These are phyloP conservation scores for Mortierella antarctica DNA, from an alignment of 192 early-diverging fungal genomes.

Conservation along the genomic window DNA sequence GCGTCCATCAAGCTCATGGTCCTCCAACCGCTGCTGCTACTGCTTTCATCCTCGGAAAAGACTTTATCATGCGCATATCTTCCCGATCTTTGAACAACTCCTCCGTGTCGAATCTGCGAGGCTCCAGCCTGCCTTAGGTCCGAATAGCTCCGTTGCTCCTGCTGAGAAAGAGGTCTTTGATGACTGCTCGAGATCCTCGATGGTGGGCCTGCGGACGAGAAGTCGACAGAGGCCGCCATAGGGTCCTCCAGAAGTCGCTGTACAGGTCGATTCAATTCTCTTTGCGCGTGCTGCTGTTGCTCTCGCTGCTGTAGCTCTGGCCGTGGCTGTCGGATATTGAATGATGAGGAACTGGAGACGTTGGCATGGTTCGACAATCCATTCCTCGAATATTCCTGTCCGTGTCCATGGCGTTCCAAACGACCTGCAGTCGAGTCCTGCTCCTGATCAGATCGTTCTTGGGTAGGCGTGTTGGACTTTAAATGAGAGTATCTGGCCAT, in stretches of 20 bases:
- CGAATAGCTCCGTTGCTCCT: conserved; percentile 17
- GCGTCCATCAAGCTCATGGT: not conserved
- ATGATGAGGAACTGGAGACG: not conserved
- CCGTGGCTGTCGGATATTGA: not conserved
- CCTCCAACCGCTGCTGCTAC: conserved; percentile 8
- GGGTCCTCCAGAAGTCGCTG: not conserved
- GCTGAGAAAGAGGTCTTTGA: conserved; percentile 27
- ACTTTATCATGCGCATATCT: conserved; percentile 14
- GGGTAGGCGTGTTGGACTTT: conserved; percentile 12
- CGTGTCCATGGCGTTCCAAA: no score
- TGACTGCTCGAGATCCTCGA: not conserved
- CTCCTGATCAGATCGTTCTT: conserved; percentile 4
- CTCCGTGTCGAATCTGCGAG: conserved; percentile 4
- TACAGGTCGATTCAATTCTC: not conserved
- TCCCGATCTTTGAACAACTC: conserved; percentile 7
- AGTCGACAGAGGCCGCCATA: conserved; percentile 10
- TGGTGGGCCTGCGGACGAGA: not conserved
- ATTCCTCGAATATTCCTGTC: no score
- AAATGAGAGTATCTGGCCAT: conserved; percentile 29
- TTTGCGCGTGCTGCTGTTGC: conserved; percentile 2
- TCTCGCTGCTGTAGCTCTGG: not conserved
- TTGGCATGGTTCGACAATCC: not conserved
- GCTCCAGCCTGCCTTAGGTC: not conserved
- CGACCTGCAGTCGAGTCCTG: not conserved
- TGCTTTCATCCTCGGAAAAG: conserved; percentile 36